Conservation (phyloP, 2,329 filamentous ascomycete species). For the Fusarium chuoi region DNA sequence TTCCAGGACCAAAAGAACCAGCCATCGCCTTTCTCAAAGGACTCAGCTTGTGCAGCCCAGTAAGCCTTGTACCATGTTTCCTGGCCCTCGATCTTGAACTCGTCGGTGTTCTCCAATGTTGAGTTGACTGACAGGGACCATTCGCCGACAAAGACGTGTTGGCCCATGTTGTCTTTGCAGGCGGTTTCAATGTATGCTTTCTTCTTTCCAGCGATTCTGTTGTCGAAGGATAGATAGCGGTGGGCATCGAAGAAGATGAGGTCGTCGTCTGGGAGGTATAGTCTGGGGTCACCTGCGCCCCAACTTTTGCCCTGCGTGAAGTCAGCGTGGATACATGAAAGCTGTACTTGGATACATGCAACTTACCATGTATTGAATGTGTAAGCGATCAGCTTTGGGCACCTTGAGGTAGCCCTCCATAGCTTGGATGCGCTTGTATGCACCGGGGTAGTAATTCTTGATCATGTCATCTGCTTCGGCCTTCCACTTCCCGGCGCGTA, state of each 20-base stretch:
- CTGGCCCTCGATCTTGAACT: conserved; percentile 55
- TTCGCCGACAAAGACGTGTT: conserved; percentile 65
- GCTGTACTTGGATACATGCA: accelerated
- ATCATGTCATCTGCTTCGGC: conserved; percentile 39
- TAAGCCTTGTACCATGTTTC: conserved; percentile 64
- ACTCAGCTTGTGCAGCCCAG: conserved; percentile 66
- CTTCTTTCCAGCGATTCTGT: conserved; percentile 55
- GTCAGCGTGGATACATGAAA: background rate
- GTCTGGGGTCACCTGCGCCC: conserved; percentile 65
- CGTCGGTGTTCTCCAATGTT: conserved; percentile 55
- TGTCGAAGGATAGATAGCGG: conserved; percentile 67
- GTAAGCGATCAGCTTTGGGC: conserved; percentile 55
- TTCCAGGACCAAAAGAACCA: conserved; percentile 74
- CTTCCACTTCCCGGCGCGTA: conserved; percentile 39
- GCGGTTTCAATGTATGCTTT: conserved; percentile 61
- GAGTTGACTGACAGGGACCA: conserved; percentile 65
- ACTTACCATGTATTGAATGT: conserved; percentile 60
- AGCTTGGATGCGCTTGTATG: conserved; percentile 55
- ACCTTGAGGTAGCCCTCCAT: conserved; percentile 59
- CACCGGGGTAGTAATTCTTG: conserved; percentile 40
- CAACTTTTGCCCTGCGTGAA: conserved; percentile 48
- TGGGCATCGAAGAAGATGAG: conserved; percentile 67
- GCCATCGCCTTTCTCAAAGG: conserved; percentile 64
- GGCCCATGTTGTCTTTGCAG: conserved; percentile 58
- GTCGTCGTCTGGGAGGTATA: conserved; percentile 54